Evolutionary conservation across 2,329 filamentous ascomycete species (phyloP), one percentile per base, ranked within the genome.

Genomic region (Cladobotryum mycophilum): DNA sequence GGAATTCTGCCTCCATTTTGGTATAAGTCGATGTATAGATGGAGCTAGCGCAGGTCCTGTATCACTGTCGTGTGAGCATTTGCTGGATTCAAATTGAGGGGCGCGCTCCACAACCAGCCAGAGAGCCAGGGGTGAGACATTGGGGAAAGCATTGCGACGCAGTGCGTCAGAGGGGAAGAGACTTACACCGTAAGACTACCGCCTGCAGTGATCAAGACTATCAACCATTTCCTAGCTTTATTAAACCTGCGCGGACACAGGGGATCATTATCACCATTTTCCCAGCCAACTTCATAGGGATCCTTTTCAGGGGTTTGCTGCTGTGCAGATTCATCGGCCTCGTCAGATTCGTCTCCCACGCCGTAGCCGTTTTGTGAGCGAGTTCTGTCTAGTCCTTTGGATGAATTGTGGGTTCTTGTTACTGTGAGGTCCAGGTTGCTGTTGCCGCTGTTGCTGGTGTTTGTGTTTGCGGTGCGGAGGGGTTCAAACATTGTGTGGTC

Each of bases 101-200:
- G 25, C 25, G 25, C 25, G 2, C 4, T 11, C 25, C 25, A 30
- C 9, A 30, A 8, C 25, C 25, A 30, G 9, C 25, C 25, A 11
- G 8, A 30, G 25, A 11, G 25, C 25, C 25, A 7, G 9, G 25
- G 25, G 25, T 30, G 25, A 30, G 25, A 30, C 25, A 30, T 30
- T 8, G 9, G 25, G 25, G 25, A 11, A 30, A 20, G 20, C 20
- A 20, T 20, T 20, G 20, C 20, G 20, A 20, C 20, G 20, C 20
- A 20, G 20, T 20, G n/a, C n/a, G 20, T 20, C 20, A 20, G 20
- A 20, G 20, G 35, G 45, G 48, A 44, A 47, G 43, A 51, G 35
- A 83, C 87, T 76, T 78, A 91, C 86, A 96, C 90, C 67, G 88
- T 92, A 53, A 93, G 75, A 43, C 88, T 88, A 7, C 85, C 86